Conservation (phyloP, 495 filamentous ascomycete species). For the Tirmania nivea region DNA sequence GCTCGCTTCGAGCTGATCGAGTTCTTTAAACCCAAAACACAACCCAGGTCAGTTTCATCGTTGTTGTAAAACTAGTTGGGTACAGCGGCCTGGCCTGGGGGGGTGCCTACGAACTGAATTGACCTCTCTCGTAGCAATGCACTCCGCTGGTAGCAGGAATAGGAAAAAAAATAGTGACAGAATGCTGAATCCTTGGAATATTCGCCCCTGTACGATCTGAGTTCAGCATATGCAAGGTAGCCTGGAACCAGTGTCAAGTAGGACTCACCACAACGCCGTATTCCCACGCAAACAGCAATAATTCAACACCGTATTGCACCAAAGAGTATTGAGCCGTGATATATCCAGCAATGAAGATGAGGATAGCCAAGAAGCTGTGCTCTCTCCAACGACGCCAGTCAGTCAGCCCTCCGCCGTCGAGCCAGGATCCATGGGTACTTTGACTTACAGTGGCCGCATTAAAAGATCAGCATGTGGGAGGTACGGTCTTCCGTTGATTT, state of each 20-base stretch:
- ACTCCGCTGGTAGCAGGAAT: slow-evolving; percentile 49
- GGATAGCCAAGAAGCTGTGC: slow-evolving; percentile 15
- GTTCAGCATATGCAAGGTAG: neutral
- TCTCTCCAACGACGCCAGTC: too few relatives aligned
- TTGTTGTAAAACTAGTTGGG: neutral
- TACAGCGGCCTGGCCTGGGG: neutral
- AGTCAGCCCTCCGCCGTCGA: too few relatives aligned
- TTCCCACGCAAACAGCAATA: slow-evolving; percentile 92
- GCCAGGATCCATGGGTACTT: too few relatives aligned
- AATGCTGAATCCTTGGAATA: slow-evolving; percentile 50
- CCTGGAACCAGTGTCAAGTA: neutral
- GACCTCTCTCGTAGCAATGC: slow-evolving; percentile 46
- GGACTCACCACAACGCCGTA: slow-evolving; percentile 64
- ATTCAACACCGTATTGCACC: slow-evolving; percentile 82
- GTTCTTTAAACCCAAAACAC: neutral
- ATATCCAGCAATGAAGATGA: slow-evolving; percentile 91
- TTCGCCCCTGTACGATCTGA: slow-evolving; percentile 32
- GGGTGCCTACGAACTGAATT: slow-evolving; percentile 32
- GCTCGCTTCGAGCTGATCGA: neutral
- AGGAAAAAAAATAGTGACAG: slow-evolving; percentile 59
- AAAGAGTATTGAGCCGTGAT: slow-evolving; percentile 97
- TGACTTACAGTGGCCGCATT: too few relatives aligned
- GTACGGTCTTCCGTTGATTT: too few relatives aligned
- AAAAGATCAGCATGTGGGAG: too few relatives aligned
- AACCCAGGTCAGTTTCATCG: neutral